phyloP scores from a whole-genome alignment of 163 green algal species.

The Chlamydomonas reinhardtii region DNA sequence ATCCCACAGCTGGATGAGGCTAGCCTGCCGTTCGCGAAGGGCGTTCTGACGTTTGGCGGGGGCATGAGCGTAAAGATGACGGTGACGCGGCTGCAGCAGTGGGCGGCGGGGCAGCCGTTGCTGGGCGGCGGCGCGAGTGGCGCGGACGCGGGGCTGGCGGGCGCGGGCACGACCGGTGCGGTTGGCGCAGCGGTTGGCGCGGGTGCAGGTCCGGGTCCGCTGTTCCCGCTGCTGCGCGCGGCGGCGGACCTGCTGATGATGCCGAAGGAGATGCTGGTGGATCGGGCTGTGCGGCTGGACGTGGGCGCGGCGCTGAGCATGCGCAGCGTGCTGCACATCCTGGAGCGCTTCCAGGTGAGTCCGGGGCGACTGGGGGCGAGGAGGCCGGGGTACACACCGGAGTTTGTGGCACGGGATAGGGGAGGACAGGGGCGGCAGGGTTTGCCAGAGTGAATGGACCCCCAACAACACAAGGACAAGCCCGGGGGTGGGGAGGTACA shows the following conservation, averaged over 20 bases:
- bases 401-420: too few species aligned
- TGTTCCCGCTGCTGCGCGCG: constrained; percentile 83
- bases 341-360: constrained; percentile 52
- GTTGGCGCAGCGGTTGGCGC: neutral
- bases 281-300: constrained; percentile 72
- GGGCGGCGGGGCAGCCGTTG: constrained; percentile 65
- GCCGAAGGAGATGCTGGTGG: constrained; percentile 85
- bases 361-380: too few species aligned
- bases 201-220: constrained; percentile 1
- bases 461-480: too few species aligned
- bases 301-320: constrained; percentile 55
- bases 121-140: neutral
- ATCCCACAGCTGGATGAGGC: constrained; percentile 62
- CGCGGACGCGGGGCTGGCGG: neutral
- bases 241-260: constrained; percentile 92
- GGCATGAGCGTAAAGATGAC: constrained; percentile 83
- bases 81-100: constrained; percentile 69
- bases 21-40: constrained; percentile 74
- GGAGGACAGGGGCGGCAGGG: too few species aligned
- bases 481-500: too few species aligned
- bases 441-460: too few species aligned
- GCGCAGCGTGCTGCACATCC: constrained; percentile 57
- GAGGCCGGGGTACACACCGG: too few species aligned
- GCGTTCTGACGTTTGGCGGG: constrained; percentile 78
- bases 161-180: neutral